Base-by-base conservation (phyloP, 2,329 filamentous ascomycete genomes). In the Fusarium verticillioides region DNA sequence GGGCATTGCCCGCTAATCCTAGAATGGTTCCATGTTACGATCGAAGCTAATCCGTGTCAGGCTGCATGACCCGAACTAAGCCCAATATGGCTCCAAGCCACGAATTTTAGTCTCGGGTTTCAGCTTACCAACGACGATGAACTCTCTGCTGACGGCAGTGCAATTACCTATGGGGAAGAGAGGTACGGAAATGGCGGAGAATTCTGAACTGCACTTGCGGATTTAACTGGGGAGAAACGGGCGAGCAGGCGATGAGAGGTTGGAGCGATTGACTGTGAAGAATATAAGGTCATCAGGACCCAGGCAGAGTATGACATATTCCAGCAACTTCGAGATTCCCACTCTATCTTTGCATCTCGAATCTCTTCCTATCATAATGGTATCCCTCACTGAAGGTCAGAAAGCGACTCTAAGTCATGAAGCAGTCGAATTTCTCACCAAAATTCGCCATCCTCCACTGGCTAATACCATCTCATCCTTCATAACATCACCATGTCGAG, bases 141-240 rank as follows among this genome's bases (percentile, higher is more conserved):
- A 9, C 7, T 5, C 13, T 4, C 9, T 39, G 23, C 23, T 53
- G 34, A 53, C 15, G 21, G 9, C 21, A 13, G 10, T 32, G n/a
- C 2, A 34, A 1, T 18, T 19, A 9, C 0, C 6, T 13, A 18
- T 9, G 10, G 8, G 11, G 15, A 23, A 6, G 11, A 0, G 10
- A 18, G 2, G 4, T 3, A 5, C 10, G 30, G 30, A 50, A 23
- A n/a, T 15, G 49, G 18, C 9, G 23, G 23, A 16, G 12, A 7
- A 12, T 10, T n/a, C 12, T n/a, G 9, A 12, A 0, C 2, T 21
- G 5, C 0, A 4, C 0, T 28, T 16, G 18, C 12, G 18, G 7
- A 28, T 0, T 16, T 9, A 5, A 1, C 6, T 7, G 0, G 3
- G 3, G 21, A 32, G 5, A 3, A 7, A 19, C 2, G 18, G 4